These are phyloP conservation scores for Opeltia flavorubescens DNA, from an alignment of 495 filamentous ascomycete genomes.

Conservation along the genomic window DNA sequence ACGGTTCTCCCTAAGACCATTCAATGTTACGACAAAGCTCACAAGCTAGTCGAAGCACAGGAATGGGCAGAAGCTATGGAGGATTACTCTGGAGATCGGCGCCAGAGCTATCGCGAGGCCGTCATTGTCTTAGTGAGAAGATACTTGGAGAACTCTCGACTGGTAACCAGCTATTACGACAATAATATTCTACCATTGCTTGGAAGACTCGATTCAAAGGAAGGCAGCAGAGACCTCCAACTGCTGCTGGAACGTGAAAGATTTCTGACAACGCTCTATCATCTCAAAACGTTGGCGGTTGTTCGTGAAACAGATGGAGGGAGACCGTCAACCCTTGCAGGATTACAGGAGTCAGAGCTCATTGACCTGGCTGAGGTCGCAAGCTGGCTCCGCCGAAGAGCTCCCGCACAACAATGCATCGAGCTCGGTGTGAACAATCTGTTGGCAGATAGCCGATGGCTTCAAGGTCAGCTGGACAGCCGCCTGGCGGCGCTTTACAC, in stretches of 20 bases:
- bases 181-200: neutral
- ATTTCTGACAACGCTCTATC: neutral
- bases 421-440: neutral
- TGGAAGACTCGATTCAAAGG: neutral
- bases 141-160: neutral
- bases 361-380: neutral
- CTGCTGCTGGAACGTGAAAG: neutral
- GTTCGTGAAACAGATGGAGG: neutral
- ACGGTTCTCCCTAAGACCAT: slow-evolving; percentile 1
- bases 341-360: neutral
- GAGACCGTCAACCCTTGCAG: neutral
- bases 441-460: neutral
- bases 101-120: neutral
- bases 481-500: neutral
- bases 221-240: neutral
- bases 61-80: neutral
- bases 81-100: neutral
- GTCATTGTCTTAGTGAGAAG: neutral
- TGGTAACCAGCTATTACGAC: neutral
- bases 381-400: neutral
- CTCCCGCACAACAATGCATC: neutral
- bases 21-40: neutral
- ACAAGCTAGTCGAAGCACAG: neutral
- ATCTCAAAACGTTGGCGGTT: neutral
- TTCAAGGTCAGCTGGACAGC: neutral